phyloP scores from a whole-genome alignment of 768 basidiomycete species.

The Pulveroboletus sp. region DNA sequence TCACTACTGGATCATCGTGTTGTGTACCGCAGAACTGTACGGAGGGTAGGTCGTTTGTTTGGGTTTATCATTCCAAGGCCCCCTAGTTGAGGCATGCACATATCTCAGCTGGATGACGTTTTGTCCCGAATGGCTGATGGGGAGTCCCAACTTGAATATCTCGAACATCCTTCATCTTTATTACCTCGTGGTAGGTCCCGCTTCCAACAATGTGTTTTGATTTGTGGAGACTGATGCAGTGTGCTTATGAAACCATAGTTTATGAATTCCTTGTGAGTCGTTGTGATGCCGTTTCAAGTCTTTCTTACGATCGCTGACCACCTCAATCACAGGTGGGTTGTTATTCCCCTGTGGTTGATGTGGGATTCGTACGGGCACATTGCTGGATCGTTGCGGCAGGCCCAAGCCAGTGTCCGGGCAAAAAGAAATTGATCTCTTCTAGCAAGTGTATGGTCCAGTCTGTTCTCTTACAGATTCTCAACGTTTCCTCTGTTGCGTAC shows the following conservation, averaged over 20 bases:
- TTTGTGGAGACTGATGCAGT: background rate
- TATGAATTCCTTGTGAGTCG: slow-evolving; percentile 72
- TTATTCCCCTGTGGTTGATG: slow-evolving; percentile 42
- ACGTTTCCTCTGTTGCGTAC: background rate
- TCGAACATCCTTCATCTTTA: slow-evolving; percentile 69
- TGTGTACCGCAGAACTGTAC: slow-evolving; percentile 73
- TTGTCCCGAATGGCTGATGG: slow-evolving; percentile 81
- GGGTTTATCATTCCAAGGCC: background rate
- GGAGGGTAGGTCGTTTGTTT: slow-evolving; percentile 50
- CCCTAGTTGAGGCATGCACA: background rate
- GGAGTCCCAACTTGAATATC: slow-evolving; percentile 65
- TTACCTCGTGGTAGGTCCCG: slow-evolving; percentile 64
- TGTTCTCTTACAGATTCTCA: background rate
- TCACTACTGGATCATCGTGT: slow-evolving; percentile 67
- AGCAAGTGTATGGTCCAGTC: background rate
- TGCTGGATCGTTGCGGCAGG: slow-evolving; percentile 49
- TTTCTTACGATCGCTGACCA: background rate
- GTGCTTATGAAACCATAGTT: slow-evolving; percentile 41
- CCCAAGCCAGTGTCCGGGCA: slow-evolving; percentile 18
- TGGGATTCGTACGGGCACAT: slow-evolving; percentile 61
- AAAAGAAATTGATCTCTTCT: background rate
- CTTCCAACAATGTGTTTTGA: background rate
- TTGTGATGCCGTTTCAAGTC: background rate
- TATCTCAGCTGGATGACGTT: slow-evolving; percentile 76
- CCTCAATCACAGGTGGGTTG: slow-evolving; percentile 60